Evolutionary conservation across 2,329 filamentous ascomycete genomes (phyloP), one percentile per base, ranked within the genome.

Genomic region (Trichoderma asperellum): DNA sequence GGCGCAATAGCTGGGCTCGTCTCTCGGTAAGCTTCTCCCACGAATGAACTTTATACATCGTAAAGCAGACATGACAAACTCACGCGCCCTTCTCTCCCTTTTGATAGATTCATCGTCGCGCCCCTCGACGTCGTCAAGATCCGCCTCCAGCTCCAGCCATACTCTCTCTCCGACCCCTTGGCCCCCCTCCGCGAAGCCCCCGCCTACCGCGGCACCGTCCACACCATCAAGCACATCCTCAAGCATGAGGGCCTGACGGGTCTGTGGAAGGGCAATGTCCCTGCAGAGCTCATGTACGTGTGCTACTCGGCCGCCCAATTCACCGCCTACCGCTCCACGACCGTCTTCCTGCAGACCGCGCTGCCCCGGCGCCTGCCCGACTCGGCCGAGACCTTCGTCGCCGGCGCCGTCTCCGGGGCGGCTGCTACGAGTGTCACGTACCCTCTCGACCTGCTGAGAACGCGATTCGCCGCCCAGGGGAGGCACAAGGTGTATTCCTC

Each of bases 71-170:
- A 37, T 4, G 10, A 11, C 35, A 21, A 11, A 10, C 47, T 49
- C n/a, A 52, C 34, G n/a, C 37, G 53, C n/a, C 18, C 18, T 12
- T 16, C 40, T 59, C 58, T 37, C 74, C 32, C 32, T 32, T 32
- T 32, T 32, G 7, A 32, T 32, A 94, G 92, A 78, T 98, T 99
- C 84, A 88, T 96, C 77, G 91, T 98, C 78, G 93, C 96, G 21
- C 96, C 96, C 65, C 91, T 99, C 73, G 96, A 99, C 80, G 96
- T 99, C 72, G 89, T 98, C 82, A 98, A 99, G 84, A 99, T 99
- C 81, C 92, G 96, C 58, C 90, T 98, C 57, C 96, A 99, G 79
- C 89, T 99, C 21, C 96, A 98, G 80, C 88, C 92, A 56, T 92
- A 96, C 82, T 94, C 93, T 60, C 87, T 92, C 70, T 91, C 91